phyloP scores from a whole-genome alignment of 108 stramenopile species.

The Halocafeteria seosinensis region DNA sequence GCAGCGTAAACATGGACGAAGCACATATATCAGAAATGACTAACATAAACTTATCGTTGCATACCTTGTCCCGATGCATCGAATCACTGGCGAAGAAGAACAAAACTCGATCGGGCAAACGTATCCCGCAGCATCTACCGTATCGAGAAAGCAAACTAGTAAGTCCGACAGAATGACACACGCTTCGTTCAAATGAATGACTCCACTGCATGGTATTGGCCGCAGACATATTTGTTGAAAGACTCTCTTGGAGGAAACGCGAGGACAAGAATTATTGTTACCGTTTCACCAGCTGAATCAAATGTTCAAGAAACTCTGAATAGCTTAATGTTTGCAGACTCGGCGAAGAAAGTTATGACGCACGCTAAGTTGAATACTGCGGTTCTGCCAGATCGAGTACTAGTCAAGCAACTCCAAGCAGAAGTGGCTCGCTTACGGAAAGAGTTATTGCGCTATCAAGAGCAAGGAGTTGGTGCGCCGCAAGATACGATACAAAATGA shows the following conservation, averaged over 20 bases:
- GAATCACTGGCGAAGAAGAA: slow-evolving; percentile 30
- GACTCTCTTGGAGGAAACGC: slow-evolving; percentile 87
- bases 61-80: slow-evolving; percentile 63
- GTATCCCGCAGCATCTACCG: not conserved
- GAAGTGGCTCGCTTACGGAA: not conserved
- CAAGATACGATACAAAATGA: not conserved
- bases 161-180: too few species aligned
- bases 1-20: slow-evolving; percentile 35
- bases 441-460: not conserved
- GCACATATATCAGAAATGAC: slow-evolving; percentile 91
- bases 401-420: not conserved
- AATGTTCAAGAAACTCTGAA: slow-evolving; percentile 80
- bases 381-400: not conserved
- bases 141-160: slow-evolving; percentile 84
- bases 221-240: slow-evolving; percentile 82
- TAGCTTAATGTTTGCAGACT: slow-evolving; percentile 72
- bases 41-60: slow-evolving; percentile 86
- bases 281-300: slow-evolving; percentile 57
- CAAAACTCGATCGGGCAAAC: slow-evolving; percentile 16
- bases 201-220: too few species aligned
- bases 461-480: not conserved
- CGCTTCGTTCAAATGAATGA: too few species aligned
- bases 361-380: not conserved
- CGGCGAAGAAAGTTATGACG: slow-evolving; percentile 36
- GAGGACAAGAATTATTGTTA: slow-evolving; percentile 74